phyloP scores from a whole-genome alignment of 192 early-diverging fungal species.

The Gryganskiella cystojenkinii region DNA sequence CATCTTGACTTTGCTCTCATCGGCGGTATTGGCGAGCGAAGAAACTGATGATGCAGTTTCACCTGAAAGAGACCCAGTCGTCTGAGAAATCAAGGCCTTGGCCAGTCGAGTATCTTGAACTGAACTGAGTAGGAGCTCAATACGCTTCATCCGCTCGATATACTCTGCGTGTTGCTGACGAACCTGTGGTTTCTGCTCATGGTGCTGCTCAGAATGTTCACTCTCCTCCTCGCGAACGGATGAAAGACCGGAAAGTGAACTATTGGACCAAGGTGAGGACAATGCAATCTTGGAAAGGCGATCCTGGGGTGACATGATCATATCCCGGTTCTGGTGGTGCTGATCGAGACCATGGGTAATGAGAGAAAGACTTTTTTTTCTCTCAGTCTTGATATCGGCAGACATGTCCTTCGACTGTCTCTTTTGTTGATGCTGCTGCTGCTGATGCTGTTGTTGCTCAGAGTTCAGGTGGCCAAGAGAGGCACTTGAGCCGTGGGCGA shows the following conservation, averaged over 20 bases:
- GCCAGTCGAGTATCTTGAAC: slow-evolving; percentile 21
- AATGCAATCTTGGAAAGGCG: slow-evolving; percentile 21
- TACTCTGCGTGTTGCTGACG: slow-evolving; percentile 9
- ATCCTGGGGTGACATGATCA: slow-evolving; percentile 18
- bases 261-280: slow-evolving; percentile 2
- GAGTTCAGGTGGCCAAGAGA: neutral
- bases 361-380: slow-evolving; percentile 4
- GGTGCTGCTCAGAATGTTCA: slow-evolving; percentile 1
- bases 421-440: slow-evolving; percentile 12
- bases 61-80: neutral
- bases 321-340: neutral
- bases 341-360: slow-evolving; percentile 19
- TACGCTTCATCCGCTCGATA: slow-evolving; percentile 38
- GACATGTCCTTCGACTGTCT: neutral
- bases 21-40: neutral
- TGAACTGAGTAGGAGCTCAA: slow-evolving; percentile 30
- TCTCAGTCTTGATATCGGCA: too few species aligned
- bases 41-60: neutral
- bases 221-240: neutral
- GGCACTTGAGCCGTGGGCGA: slow-evolving; percentile 15
- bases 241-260: neutral
- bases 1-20: neutral
- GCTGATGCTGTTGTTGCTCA: neutral
- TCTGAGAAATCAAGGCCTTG: slow-evolving; percentile 16
- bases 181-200: neutral